Evolutionary conservation across 73 alveolate species (phyloP).

Genomic region (Uronychia binucleata): DNA sequence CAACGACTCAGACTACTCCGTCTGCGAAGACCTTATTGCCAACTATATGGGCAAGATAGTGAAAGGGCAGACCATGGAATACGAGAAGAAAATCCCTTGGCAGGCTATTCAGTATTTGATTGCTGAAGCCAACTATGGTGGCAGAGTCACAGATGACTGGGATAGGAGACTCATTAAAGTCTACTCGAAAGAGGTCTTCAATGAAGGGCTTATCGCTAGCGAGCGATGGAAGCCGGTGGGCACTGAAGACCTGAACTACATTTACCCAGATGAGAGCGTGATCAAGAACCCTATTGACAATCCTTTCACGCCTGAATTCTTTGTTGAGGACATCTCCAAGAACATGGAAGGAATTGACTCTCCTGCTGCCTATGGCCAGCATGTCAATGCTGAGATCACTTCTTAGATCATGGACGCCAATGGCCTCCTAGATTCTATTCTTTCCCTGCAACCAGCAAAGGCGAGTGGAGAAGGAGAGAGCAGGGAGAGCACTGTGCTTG

Average conservation of each 20-base stretch:
- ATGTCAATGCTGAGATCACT: constrained; percentile 97
- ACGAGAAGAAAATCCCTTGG: constrained; percentile 93
- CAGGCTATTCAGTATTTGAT: constrained; percentile 98
- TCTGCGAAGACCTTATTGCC: constrained; percentile 97
- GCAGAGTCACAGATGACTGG: constrained; percentile 98
- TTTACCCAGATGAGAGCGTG: constrained; percentile 63
- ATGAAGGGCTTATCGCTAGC: constrained; percentile 38
- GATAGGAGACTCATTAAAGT: constrained; percentile 93
- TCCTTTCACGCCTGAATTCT: constrained; percentile 64
- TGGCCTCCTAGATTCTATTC: constrained; percentile 89
- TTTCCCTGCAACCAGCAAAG: constrained; percentile 87
- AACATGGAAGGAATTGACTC: constrained; percentile 60
- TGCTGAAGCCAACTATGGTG: constrained; percentile 99
- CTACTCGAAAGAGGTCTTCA: constrained; percentile 69
- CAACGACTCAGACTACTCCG: constrained; percentile 99
- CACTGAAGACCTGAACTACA: constrained; percentile 56
- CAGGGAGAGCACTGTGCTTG: constrained; percentile 84
- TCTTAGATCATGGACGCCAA: constrained; percentile 95
- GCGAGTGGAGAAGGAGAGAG: constrained; percentile 91
- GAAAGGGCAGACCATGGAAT: constrained; percentile 73
- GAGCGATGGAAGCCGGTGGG: constrained; percentile 68
- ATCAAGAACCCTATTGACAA: constrained; percentile 39
- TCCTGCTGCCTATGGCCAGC: constrained; percentile 97
- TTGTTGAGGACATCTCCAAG: constrained; percentile 60
- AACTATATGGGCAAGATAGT: constrained; percentile 92